A percentile compares a stretch with the other conserved stretches of the same genome.
Evolutionary conservation across 2,329 filamentous ascomycete species (phyloP).

Genomic region (Paecilomyces variotii): DNA sequence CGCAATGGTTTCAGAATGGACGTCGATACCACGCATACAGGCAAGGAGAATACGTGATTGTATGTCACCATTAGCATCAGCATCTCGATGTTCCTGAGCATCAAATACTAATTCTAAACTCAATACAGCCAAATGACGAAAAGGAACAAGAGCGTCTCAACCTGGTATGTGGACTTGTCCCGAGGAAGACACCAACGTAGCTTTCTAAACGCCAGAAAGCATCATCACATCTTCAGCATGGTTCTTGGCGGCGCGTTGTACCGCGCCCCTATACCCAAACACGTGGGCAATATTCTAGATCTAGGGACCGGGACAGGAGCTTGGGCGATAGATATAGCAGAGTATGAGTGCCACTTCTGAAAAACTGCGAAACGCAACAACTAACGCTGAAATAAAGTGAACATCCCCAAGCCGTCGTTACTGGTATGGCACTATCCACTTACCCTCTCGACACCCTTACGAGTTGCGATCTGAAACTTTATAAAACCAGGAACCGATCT

Average conservation of each 20-base stretch:
- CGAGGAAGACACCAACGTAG: neutral
- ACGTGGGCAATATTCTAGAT: conserved; percentile 24
- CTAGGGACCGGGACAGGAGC: conserved; percentile 31
- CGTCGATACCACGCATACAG: conserved; percentile 19
- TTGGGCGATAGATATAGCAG: conserved; percentile 33
- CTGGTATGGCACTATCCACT: conserved; percentile 13
- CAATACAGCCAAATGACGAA: conserved; percentile 15
- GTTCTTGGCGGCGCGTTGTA: conserved; percentile 10
- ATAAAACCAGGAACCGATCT: conserved; percentile 15
- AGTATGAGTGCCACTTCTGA: conserved; percentile 9
- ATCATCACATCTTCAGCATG: conserved; percentile 18
- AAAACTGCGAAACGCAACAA: neutral
- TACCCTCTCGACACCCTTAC: neutral
- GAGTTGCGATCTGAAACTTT: neutral
- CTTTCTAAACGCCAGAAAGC: neutral
- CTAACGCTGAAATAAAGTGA: conserved; percentile 6
- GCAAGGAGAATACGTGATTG: conserved; percentile 13
- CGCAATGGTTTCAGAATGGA: conserved; percentile 13
- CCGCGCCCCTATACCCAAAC: conserved; percentile 6
- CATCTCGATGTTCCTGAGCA: neutral
- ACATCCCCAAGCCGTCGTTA: conserved; percentile 19
- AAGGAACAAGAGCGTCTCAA: conserved; percentile 15
- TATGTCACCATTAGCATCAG: neutral
- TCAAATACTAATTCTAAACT: neutral
- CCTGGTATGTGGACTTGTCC: conserved; percentile 2